Evolutionary conservation across 495 filamentous ascomycete genomes (phyloP), one percentile per base, ranked within the genome.

Genomic region (Choiromyces venosus): DNA sequence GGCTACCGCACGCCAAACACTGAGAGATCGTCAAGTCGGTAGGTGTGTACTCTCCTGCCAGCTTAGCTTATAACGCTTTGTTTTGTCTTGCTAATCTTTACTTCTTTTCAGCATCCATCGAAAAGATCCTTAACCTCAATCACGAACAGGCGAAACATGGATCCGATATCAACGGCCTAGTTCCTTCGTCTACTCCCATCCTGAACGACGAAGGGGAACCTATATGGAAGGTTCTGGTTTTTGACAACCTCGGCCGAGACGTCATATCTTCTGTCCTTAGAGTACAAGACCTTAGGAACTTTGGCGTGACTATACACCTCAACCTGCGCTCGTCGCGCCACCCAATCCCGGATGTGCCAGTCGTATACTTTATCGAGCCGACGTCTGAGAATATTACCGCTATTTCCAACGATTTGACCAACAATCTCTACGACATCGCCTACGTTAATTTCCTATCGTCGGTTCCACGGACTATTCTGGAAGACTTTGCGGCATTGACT

Each of bases 401-500:
- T 37, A 94, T 99, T 70, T 93, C 92, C n/a, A 86, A 86, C 66
- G 96, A 99, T 79, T 88, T 99, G 21, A 87, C 93, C 46, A 91
- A 89, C 73, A 90, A 88, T 56, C 87, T 99, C 37, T 99, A 99
- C 83, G 91, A 93, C 70, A 92, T 93, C 2, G 94, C 96, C 77
- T 95, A 97, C 79, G 89, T 99, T 82, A 99, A 99, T 84, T 98
- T 98, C 82, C 88, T 99, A 37, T 94, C 92, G 66, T 98, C 96
- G 40, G 91, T 99, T 74, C 93, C 95, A 2, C 88, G 96, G 67
- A 91, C 93, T 19, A 86, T 99, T 36, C 89, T 99, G 68, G 96
- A 99, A 85, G 94, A 98, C 74, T 98, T 98, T 81, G 96, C 94
- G 10, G 87, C 90, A 25, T 89, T 96, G 80, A 94, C 95, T 44